Percentiles rank a stretch among this genome's conserved stretches.
Conservation (phyloP, 768 basidiomycete genomes). For the Trichaptum fuscoviolaceum region DNA sequence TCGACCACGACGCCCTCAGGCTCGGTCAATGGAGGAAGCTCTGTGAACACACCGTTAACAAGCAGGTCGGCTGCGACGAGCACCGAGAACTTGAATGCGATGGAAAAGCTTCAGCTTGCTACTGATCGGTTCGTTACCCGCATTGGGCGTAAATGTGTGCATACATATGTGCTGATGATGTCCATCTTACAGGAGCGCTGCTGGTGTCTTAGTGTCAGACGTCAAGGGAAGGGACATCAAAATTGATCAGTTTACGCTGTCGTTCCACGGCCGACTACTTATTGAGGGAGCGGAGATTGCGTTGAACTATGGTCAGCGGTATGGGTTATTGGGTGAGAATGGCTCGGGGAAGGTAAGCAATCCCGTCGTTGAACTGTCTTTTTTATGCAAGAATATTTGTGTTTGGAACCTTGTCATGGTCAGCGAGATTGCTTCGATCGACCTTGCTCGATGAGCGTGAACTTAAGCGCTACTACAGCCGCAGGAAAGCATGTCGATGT, state of each 20-base stretch:
- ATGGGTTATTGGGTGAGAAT: constrained; percentile 51
- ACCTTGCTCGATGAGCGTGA: too few relatives aligned
- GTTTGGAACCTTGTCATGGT: neutral
- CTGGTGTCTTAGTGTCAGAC: constrained; percentile 92
- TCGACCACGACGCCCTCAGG: constrained; percentile 57
- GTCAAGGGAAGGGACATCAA: constrained; percentile 93
- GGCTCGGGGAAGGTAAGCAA: constrained; percentile 42
- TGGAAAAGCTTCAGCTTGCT: constrained; percentile 86
- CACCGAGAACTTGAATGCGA: constrained; percentile 72
- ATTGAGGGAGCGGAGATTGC: constrained; percentile 44
- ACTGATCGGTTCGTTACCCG: constrained; percentile 69
- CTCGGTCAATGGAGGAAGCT: constrained; percentile 55
- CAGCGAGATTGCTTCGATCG: neutral
- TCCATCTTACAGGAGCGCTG: constrained; percentile 61
- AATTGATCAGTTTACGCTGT: constrained; percentile 91
- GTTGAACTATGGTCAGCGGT: constrained; percentile 38
- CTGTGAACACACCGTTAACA: constrained; percentile 75
- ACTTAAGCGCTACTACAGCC: too few relatives aligned
- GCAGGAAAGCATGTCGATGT: too few relatives aligned
- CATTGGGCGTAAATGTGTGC: neutral
- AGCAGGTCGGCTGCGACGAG: constrained; percentile 75
- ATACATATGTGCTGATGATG: neutral
- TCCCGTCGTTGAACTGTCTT: neutral
- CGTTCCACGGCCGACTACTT: constrained; percentile 91
- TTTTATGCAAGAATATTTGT: neutral